Evolutionary conservation across 129 eudicot genomes (phyloP).

Genomic region (Flaveria robusta): DNA sequence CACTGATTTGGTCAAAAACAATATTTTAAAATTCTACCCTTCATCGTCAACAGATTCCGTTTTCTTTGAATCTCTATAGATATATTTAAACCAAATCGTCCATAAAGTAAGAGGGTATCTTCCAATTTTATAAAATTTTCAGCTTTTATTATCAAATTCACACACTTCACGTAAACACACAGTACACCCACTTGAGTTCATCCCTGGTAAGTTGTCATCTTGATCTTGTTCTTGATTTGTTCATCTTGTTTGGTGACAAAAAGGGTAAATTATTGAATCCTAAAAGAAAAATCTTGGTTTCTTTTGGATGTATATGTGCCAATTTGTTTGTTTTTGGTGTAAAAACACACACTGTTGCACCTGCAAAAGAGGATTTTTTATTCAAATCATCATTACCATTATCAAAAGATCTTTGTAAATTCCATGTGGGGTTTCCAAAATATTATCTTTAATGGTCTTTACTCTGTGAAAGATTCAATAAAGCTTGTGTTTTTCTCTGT

Average conservation of each 20-base stretch:
- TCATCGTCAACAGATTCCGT: slow-evolving; percentile 27
- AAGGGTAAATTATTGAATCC: background rate
- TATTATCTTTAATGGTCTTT: background rate
- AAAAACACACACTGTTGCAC: background rate
- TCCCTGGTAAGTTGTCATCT: background rate
- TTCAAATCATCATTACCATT: background rate
- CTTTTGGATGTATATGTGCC: background rate
- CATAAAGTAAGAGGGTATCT: slow-evolving; percentile 29
- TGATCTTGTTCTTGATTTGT: slow-evolving; percentile 17
- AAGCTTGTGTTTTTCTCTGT: background rate
- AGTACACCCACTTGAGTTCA: slow-evolving; percentile 12
- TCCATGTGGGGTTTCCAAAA: slow-evolving; percentile 19
- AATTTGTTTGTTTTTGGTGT: background rate
- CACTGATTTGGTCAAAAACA: slow-evolving; percentile 10
- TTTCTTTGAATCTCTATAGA: slow-evolving; percentile 11
- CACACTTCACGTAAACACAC: slow-evolving; percentile 22
- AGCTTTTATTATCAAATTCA: background rate
- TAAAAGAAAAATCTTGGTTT: slow-evolving; percentile 18
- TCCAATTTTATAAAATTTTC: background rate
- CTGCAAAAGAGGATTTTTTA: background rate
- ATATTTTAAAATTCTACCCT: background rate
- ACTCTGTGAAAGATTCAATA: background rate
- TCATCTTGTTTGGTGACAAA: background rate
- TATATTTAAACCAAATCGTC: slow-evolving; percentile 9
- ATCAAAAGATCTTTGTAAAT: background rate